phyloP scores from a whole-genome alignment of 768 basidiomycete species.

The Tricholoma terreum region DNA sequence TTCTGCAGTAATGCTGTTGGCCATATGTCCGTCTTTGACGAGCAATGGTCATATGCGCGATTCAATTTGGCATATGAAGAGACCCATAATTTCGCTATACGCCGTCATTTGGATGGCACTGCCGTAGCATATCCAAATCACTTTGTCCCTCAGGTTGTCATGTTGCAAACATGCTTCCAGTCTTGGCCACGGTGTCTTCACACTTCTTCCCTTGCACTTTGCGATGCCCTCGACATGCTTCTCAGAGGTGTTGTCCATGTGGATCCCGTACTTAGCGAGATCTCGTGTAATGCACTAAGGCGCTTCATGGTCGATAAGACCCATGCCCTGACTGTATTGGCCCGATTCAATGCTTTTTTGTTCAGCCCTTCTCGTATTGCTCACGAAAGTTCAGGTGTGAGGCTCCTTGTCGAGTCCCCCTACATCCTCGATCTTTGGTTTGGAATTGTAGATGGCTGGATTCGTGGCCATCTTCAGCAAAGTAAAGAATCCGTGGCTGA shows the following conservation, averaged over 20 bases:
- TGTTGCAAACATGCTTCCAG: constrained; percentile 76
- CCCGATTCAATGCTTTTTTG: constrained; percentile 65
- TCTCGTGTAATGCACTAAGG: constrained; percentile 63
- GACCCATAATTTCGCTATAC: constrained; percentile 60
- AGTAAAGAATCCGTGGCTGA: constrained; percentile 38
- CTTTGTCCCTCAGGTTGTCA: constrained; percentile 58
- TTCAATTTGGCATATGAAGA: constrained; percentile 65
- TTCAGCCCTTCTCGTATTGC: constrained; percentile 66
- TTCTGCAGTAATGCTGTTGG: constrained; percentile 65
- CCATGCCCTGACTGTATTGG: constrained; percentile 56
- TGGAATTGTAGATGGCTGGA: constrained; percentile 67
- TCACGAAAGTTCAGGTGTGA: constrained; percentile 59
- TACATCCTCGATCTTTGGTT: constrained; percentile 74
- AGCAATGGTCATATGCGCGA: constrained; percentile 70
- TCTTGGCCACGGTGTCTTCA: constrained; percentile 83
- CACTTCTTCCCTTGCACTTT: constrained; percentile 42
- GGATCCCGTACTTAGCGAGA: constrained; percentile 70
- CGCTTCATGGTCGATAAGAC: constrained; percentile 65
- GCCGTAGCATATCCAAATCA: constrained; percentile 64
- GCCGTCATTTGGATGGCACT: constrained; percentile 62
- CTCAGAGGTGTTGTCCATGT: constrained; percentile 82
- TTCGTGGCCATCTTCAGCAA: constrained; percentile 42
- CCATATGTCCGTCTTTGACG: constrained; percentile 79
- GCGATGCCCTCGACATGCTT: constrained; percentile 73
- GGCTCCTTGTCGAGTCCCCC: constrained; percentile 63